A percentile compares a stretch with the other conserved stretches of the same genome.
Conservation (phyloP, 352 stramenopile species). For the Globisporangium megalacanthum region DNA sequence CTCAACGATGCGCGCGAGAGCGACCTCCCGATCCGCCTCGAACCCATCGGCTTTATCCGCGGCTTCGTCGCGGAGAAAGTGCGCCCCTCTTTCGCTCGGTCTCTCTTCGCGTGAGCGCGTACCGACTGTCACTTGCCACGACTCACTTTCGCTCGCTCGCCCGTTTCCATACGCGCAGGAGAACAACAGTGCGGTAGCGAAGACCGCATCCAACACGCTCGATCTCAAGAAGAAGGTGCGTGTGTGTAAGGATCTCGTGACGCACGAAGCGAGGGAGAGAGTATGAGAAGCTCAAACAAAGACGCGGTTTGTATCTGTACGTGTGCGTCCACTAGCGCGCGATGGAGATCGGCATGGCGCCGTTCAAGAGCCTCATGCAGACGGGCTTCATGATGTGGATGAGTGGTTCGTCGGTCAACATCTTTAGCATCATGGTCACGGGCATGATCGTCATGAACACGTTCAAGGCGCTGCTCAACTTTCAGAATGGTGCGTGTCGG, state of each 20-base stretch:
- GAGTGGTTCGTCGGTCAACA: slow-evolving; percentile 92
- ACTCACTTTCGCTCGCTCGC: too few relatives aligned
- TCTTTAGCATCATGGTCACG: slow-evolving; percentile 95
- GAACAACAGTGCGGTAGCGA: slow-evolving; percentile 47
- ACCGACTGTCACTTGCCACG: too few relatives aligned
- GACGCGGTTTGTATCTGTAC: slow-evolving; percentile 5
- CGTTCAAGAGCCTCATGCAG: slow-evolving; percentile 91
- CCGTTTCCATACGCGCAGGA: slow-evolving; percentile 22
- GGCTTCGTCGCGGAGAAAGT: slow-evolving; percentile 61
- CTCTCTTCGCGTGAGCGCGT: neutral
- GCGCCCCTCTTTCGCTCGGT: neutral
- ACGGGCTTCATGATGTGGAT: slow-evolving; percentile 97
- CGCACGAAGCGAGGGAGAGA: neutral
- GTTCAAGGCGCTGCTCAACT: slow-evolving; percentile 86
- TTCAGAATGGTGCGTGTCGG: slow-evolving; percentile 42
- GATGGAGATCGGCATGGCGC: slow-evolving; percentile 87
- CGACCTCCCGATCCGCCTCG: slow-evolving; percentile 50
- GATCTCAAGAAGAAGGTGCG: slow-evolving; percentile 87
- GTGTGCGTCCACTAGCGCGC: slow-evolving; percentile 45
- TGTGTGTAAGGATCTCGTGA: neutral
- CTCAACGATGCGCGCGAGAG: slow-evolving; percentile 73
- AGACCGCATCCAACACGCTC: slow-evolving; percentile 56
- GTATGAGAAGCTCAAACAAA: neutral
- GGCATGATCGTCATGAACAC: slow-evolving; percentile 92
- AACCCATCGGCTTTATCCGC: slow-evolving; percentile 63